Evolutionary conservation across 2,329 filamentous ascomycete genomes (phyloP), one percentile per base, ranked within the genome.

Genomic region (Thermoascus crustaceus): DNA sequence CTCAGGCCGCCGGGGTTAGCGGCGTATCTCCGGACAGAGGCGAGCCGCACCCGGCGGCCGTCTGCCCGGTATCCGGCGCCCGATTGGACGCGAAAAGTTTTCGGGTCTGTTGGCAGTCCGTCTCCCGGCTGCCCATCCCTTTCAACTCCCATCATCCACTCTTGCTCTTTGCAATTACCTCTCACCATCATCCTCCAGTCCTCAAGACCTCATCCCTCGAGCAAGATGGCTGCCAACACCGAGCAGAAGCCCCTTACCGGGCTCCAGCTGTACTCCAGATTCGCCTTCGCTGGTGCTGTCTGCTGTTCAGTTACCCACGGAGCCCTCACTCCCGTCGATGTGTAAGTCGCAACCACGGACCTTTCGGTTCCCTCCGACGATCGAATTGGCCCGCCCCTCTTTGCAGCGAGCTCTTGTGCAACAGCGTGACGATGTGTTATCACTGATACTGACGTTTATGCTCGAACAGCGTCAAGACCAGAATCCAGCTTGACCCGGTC

Each of bases 251-350:
- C 76, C 63, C 72, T 78, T 48, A 71, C 63, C 50, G 78, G 80
- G 45, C 31, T 87, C 50, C 71, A 65, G 42, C 85, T 98, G 55
- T 96, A 96, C 81, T 85, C 85, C 57, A 80, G 86, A 69, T 95
- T 95, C 73, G 89, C 91, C 70, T 83, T 98, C 58, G 88, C 91
- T 57, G 91, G 91, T 71, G 91, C 91, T 56, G 73, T 96, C 75
- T 95, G 91, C 81, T 98, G 91, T 71, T 91, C 88, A 55, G 73
- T 96, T 71, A 98, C 91, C 62, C 91, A 98, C 78, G 91, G 89
- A 68, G 83, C 76, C 60, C 80, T 96, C 57, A 98, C 91, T 53
- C 91, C 91, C 61, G 87, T 98, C 68, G 91, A 98, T 84, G 91
- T 98, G 89, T 96, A 91, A 69, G 89, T 85, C 43, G 38, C 38